Evolutionary conservation across 768 basidiomycete species (phyloP).

Genomic region (Heimioporus sp.): DNA sequence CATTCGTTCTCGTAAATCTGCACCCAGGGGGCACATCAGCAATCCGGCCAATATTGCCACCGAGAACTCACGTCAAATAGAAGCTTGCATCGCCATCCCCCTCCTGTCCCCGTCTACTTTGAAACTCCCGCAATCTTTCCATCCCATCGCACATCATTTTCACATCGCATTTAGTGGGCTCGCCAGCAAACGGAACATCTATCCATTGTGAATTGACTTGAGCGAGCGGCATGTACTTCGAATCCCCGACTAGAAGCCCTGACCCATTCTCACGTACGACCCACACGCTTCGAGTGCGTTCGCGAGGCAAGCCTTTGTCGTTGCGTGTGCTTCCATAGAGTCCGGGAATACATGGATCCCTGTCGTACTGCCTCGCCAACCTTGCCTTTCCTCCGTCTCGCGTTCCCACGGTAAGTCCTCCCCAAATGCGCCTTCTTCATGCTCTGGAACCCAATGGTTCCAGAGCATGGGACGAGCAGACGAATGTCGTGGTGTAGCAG

Average conservation of each 20-base stretch:
- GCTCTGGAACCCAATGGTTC: constrained; percentile 29
- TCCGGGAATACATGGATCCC: constrained; percentile 45
- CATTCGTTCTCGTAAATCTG: constrained; percentile 63
- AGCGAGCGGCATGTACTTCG: constrained; percentile 34
- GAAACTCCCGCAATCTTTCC: constrained; percentile 48
- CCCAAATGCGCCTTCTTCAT: constrained; percentile 34
- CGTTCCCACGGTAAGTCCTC: constrained; percentile 61
- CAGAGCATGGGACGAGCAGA: too few relatives aligned
- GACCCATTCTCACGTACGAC: constrained; percentile 23
- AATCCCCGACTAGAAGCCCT: constrained; percentile 31
- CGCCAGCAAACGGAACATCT: constrained; percentile 57
- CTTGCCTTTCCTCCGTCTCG: constrained; percentile 57
- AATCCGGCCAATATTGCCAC: too few relatives aligned
- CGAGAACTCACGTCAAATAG: constrained; percentile 47
- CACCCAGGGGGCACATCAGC: too few relatives aligned
- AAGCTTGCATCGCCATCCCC: constrained; percentile 61
- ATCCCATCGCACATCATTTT: constrained; percentile 39
- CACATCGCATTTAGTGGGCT: constrained; percentile 40
- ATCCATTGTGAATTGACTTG: constrained; percentile 52
- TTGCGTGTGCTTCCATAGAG: constrained; percentile 50
- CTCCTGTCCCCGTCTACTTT: constrained; percentile 39
- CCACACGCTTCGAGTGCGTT: constrained; percentile 43
- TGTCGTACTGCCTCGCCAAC: constrained; percentile 79
- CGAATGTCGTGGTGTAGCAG: too few relatives aligned
- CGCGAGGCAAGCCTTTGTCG: constrained; percentile 42